phyloP scores from a whole-genome alignment of 495 filamentous ascomycete genomes.

The Podospora sp. region DNA sequence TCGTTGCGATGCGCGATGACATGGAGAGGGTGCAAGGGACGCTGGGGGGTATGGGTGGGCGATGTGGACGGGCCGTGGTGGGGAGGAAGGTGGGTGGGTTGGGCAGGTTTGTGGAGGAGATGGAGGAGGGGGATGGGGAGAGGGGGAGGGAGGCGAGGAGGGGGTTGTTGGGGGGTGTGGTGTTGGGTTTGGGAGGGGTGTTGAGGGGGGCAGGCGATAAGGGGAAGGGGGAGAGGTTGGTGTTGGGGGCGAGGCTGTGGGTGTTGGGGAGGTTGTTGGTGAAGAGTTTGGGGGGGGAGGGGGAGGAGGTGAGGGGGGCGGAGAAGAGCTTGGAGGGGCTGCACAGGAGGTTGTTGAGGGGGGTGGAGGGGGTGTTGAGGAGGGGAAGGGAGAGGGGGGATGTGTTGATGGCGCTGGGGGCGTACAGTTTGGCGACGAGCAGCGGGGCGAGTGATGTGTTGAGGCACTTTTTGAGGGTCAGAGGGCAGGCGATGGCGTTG shows the following conservation, averaged over 20 bases:
- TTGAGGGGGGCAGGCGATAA: conserved; percentile 30
- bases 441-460: conserved; percentile 81
- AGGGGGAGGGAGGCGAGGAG: conserved; percentile 37
- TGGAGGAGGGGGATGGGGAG: conserved; percentile 24
- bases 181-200: conserved; percentile 40
- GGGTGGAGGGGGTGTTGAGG: conserved; percentile 68
- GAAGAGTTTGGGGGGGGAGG: conserved; percentile 38
- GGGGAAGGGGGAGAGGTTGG: conserved; percentile 49
- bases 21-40: conserved; percentile 73
- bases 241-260: conserved; percentile 77
- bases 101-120: conserved; percentile 55
- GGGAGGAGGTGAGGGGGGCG: conserved; percentile 59
- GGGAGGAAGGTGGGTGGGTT: conserved; percentile 68
- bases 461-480: conserved; percentile 75
- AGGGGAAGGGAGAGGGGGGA: conserved; percentile 44
- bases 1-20: conserved; percentile 81
- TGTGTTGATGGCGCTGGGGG: conserved; percentile 71
- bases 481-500: conserved; percentile 65
- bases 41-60: conserved; percentile 70
- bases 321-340: conserved; percentile 63
- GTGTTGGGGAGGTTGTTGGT: conserved; percentile 67
- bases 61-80: conserved; percentile 74
- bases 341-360: conserved; percentile 60
- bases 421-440: conserved; percentile 81
- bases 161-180: conserved; percentile 46